Base-by-base conservation (phyloP, 1,284 basidiomycete species). In the Stygiomarasmius scandens region DNA sequence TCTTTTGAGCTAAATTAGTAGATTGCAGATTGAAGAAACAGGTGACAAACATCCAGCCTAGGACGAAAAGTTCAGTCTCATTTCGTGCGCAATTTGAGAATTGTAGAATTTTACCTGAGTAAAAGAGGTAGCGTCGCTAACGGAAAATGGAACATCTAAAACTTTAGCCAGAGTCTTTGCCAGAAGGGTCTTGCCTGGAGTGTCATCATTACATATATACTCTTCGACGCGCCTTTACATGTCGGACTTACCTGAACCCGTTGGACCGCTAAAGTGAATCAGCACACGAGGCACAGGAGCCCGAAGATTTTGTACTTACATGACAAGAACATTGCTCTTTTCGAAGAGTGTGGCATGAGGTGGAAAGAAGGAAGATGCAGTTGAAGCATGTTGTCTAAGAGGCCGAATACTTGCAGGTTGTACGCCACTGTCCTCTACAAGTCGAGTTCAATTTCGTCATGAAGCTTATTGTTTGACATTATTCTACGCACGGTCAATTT, bases 241-340 rank as follows among this genome's bases (percentile, higher is more conserved):
- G 55, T 12, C 66, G 73, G 46, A 41, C 47, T n/a, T 70, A 90
- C 90, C 90, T 58, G 91, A 92, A 57, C 91, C 90, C 58, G 91
- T 93, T 16, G 91, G 90, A 44, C 90, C 90, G 66, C 90, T 92
- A 34, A 38, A 32, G 23, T 20, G 20, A 38, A 2, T 48, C 32
- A 36, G 16, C 45, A 50, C 8, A 45, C 25, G 25, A 49, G 9
- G 41, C 16, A 36, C 11, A 52, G 27, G 29, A 32, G 38, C 50
- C 23, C 16, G 36, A 46, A 19, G 45, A 27, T 53, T 41, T 16
- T 14, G 47, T 12, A 74, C 86, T 56, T 70, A 92, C 93, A 96
- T 83, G 62, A 96, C 87, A 51, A 96, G 76, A 1, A 96, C 92
- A 68, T 97, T 96, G 68, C 92, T 95, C 81, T 97, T 97, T 77